Evolutionary conservation across 257 asterid species (phyloP), one percentile per base, ranked within the genome.

Genomic region (Nicotiana sylvestris): DNA sequence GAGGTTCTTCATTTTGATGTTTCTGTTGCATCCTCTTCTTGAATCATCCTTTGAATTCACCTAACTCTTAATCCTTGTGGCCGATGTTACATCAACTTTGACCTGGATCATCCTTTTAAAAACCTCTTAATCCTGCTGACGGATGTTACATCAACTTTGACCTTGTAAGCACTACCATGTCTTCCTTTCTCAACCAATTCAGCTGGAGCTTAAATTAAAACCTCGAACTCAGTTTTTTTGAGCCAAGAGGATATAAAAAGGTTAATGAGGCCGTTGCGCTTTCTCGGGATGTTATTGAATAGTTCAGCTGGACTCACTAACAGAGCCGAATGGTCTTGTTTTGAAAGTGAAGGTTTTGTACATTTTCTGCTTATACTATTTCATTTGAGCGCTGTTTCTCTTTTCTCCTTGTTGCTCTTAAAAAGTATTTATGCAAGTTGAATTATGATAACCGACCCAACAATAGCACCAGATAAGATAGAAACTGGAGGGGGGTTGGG

Each of bases 61-160:
- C 94, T 93, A 92, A 21, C 87, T 90, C 84, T 90, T 84, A 62
- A 91, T 91, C 82, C 98, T 88, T 66, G 90, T 92, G 87, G 90
- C 94, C 5, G 91, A 49, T 2, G 7, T 88, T 43, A 86, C 79
- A 30, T 67, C 29, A 67, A 17, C 88, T 87, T 18, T 60, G 85
- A 17, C 85, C 66, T 72, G 81, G 91, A 89, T 67, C 51, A 67
- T 67, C 29, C 4, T 9, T 67, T 53, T 11, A 86, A 91, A 93
- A 93, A 92, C 17, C 87, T 90, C 84, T 90, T 84, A 62, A 91
- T 91, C 82, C 98, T 88, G 66, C 88, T 92, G 87, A 90, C 94
- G 5, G 92, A 49, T 2, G 7, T 88, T 51, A 87, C 77, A n/a
- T 67, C 51, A 67, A 17, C 88, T 87, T 21, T 60, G 85, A 17